Percentiles rank a stretch among this genome's conserved stretches.
Evolutionary conservation across 2,329 filamentous ascomycete species (phyloP).

Genomic region (Hymenoscyphus repandus): DNA sequence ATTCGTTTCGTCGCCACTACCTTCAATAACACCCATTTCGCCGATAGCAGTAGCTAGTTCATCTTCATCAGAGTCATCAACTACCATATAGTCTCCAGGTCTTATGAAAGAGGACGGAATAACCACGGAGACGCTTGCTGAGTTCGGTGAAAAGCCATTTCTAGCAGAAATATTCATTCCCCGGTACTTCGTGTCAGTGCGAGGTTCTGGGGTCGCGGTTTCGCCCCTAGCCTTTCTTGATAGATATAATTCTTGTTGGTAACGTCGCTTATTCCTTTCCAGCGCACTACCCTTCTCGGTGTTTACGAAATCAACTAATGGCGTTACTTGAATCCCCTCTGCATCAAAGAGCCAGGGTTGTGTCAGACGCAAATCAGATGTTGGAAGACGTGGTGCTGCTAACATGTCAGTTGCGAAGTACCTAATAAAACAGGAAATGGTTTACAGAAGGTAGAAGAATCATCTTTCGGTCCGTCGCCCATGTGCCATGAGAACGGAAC

Average conservation of each 20-base stretch:
- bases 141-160: too few relatives aligned
- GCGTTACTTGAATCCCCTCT: conserved; percentile 52
- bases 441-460: conserved; percentile 34
- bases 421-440: not conserved
- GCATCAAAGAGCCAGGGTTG: conserved; percentile 45
- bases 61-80: too few relatives aligned
- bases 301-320: conserved; percentile 47
- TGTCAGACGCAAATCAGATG: not conserved
- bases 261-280: conserved; percentile 22
- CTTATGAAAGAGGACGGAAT: too few relatives aligned
- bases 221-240: not conserved
- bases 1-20: too few relatives aligned
- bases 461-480: conserved; percentile 48
- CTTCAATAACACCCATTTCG: too few relatives aligned
- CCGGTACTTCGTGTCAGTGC: not conserved
- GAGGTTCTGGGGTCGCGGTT: too few relatives aligned
- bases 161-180: not conserved
- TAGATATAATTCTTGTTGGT: conserved; percentile 5
- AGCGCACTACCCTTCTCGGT: conserved; percentile 38
- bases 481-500: conserved; percentile 50
- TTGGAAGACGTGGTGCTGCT: not conserved
- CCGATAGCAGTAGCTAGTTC: too few relatives aligned
- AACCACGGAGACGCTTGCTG: too few relatives aligned
- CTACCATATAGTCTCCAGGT: too few relatives aligned
- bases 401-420: not conserved